Conservation (phyloP, 768 basidiomycete species). For the Tricholoma sp. region DNA sequence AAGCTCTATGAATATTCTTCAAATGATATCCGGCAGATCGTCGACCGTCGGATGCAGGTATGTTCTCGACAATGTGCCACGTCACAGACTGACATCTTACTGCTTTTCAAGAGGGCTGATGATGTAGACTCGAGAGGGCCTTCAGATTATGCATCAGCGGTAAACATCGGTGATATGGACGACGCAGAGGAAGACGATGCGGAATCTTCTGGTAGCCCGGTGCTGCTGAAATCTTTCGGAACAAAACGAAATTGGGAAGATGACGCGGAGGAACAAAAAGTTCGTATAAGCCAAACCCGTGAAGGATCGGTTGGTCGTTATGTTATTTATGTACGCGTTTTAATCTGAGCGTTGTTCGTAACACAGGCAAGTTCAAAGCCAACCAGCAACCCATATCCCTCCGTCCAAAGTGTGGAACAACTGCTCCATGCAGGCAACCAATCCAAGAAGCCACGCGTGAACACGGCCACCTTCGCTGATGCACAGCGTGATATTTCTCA, state of each 20-base stretch:
- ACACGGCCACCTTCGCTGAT: not conserved
- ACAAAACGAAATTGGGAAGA: not conserved
- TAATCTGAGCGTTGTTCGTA: not conserved
- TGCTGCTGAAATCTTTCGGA: not conserved
- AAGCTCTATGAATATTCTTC: constrained; percentile 4
- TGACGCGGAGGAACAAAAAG: not conserved
- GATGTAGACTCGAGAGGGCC: not conserved
- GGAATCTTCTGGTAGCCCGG: not conserved
- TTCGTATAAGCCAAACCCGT: not conserved
- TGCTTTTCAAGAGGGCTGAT: not conserved
- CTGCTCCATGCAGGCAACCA: not conserved
- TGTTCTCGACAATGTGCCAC: not conserved
- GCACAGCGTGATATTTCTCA: not conserved
- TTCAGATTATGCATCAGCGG: not conserved
- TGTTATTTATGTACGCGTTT: not conserved
- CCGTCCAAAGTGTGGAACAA: not conserved
- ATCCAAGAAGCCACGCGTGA: not conserved
- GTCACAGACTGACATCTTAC: not conserved
- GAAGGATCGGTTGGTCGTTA: too few relatives aligned
- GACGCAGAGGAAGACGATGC: constrained; percentile 1
- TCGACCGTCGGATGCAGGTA: not conserved
- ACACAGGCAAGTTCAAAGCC: not conserved
- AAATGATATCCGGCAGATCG: not conserved
- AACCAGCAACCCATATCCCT: not conserved
- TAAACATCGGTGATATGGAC: not conserved